Conservation (phyloP, 2,329 filamentous ascomycete genomes). For the Botrytis aclada region DNA sequence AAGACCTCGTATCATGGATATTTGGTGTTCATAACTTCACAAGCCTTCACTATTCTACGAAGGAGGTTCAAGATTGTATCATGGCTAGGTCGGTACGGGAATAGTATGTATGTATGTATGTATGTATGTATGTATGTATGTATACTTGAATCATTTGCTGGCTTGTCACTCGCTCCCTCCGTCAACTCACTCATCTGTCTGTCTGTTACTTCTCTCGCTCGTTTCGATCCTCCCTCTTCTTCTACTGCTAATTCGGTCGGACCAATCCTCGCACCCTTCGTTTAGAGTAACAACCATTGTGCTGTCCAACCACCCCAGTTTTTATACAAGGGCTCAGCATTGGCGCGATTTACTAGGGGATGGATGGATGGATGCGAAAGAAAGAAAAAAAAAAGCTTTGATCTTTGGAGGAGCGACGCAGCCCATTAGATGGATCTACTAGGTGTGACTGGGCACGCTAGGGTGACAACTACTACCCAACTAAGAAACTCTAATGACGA, state of each 20-base stretch:
- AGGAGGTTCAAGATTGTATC: neutral
- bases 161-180: neutral
- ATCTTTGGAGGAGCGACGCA: neutral
- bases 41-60: neutral
- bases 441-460: neutral
- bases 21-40: neutral
- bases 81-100: neutral
- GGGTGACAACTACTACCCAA: slow-evolving; percentile 1
- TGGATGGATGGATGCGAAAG: neutral
- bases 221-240: neutral
- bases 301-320: slow-evolving; percentile 15
- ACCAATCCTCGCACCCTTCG: slow-evolving; percentile 7
- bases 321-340: slow-evolving; percentile 3
- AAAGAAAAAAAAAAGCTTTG: neutral
- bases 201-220: neutral
- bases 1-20: neutral
- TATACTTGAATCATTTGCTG: neutral
- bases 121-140: neutral
- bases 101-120: neutral
- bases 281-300: slow-evolving; percentile 6
- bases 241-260: neutral
- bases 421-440: neutral
- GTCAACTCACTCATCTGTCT: neutral
- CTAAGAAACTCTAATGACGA: neutral
- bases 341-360: neutral